Evolutionary conservation across 305 asterid genomes (phyloP).

Genomic region (Caryopteris hybrid): DNA sequence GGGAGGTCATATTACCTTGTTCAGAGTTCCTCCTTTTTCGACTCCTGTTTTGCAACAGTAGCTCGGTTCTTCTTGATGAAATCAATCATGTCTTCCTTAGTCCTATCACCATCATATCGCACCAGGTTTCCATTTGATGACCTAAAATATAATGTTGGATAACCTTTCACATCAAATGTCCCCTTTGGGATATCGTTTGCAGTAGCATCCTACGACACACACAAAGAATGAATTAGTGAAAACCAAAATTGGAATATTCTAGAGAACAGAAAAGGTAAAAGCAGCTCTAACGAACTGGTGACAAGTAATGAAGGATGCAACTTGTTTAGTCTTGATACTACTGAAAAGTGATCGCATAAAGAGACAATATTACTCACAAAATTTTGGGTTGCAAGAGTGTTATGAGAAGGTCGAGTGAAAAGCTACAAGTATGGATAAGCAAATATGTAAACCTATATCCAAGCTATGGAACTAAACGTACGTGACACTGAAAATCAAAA

Average conservation of each 20-base stretch:
- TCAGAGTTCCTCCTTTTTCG: slow-evolving; percentile 70
- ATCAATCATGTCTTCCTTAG: slow-evolving; percentile 61
- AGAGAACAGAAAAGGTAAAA: not conserved
- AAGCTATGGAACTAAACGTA: not conserved
- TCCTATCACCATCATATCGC: slow-evolving; percentile 63
- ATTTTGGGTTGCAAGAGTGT: too few species aligned
- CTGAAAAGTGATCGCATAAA: too few species aligned
- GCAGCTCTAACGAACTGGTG: not conserved
- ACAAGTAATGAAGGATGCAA: not conserved
- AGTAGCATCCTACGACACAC: slow-evolving; percentile 61
- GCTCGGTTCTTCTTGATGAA: slow-evolving; percentile 67
- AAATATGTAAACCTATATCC: too few species aligned
- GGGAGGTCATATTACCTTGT: slow-evolving; percentile 17
- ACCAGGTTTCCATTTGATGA: slow-evolving; percentile 58
- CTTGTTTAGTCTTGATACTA: not conserved
- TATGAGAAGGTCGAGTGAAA: too few species aligned
- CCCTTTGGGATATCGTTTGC: slow-evolving; percentile 66
- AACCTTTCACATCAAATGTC: slow-evolving; percentile 65
- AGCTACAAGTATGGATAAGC: too few species aligned
- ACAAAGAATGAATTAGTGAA: not conserved
- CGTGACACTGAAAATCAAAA: not conserved
- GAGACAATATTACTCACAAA: too few species aligned
- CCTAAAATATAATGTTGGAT: slow-evolving; percentile 74
- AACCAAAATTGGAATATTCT: not conserved
- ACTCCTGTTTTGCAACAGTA: slow-evolving; percentile 25